Conservation (phyloP, 345 rosid genomes). For the Aurinia saxatilis region DNA sequence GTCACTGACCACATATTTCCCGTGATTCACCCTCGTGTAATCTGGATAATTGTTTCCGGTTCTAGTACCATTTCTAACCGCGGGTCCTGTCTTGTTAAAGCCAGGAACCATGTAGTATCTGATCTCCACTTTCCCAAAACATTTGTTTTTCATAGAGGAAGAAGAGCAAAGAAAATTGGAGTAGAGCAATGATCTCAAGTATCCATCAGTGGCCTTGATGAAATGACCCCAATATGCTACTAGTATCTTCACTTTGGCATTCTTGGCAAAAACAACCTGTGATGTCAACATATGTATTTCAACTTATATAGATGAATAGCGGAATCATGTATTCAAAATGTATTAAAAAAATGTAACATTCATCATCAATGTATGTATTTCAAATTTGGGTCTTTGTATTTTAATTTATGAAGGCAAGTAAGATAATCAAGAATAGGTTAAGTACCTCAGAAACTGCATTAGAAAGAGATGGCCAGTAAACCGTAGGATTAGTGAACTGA, state of each 20-base stretch:
- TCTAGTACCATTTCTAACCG: constrained; percentile 32
- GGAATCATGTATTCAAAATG: too few species aligned
- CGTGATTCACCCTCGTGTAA: constrained; percentile 69
- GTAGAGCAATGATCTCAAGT: constrained; percentile 63
- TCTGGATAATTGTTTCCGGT: constrained; percentile 66
- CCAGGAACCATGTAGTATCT: constrained; percentile 72
- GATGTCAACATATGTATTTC: too few species aligned
- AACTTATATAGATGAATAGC: too few species aligned
- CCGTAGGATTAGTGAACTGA: constrained; percentile 40
- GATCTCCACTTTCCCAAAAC: constrained; percentile 68
- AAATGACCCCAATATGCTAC: constrained; percentile 49
- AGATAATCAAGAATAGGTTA: too few species aligned
- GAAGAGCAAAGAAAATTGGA: constrained; percentile 65
- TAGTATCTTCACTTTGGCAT: constrained; percentile 62
- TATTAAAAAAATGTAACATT: too few species aligned
- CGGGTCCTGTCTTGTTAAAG: constrained; percentile 74
- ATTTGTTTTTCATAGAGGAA: constrained; percentile 52
- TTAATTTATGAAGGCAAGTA: too few species aligned
- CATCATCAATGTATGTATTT: too few species aligned
- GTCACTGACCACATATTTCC: constrained; percentile 68
- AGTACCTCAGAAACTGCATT: constrained; percentile 77
- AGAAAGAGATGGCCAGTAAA: constrained; percentile 77
- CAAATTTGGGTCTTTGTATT: too few species aligned
- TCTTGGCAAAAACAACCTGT: constrained; percentile 81
- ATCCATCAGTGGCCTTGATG: constrained; percentile 53